Conservation (phyloP, 2,329 filamentous ascomycete species). For the Talaromyces sp. region DNA sequence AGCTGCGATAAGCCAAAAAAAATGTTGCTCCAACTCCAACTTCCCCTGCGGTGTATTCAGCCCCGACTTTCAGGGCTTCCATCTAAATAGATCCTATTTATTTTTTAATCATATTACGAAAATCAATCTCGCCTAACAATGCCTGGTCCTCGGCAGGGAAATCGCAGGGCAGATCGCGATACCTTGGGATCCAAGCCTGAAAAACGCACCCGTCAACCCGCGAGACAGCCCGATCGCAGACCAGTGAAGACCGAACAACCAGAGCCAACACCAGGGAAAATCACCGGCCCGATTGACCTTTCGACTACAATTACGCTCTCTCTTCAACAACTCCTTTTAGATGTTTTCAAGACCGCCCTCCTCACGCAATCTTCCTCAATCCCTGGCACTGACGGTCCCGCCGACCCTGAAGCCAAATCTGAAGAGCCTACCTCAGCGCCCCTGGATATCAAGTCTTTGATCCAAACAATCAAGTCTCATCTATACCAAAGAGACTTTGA, state of each 20-base stretch:
- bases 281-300: slow-evolving; percentile 23
- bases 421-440: neutral
- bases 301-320: slow-evolving; percentile 49
- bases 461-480: slow-evolving; percentile 84
- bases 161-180: slow-evolving; percentile 10
- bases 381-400: neutral
- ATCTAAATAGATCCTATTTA: neutral
- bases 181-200: slow-evolving; percentile 8
- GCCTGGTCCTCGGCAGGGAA: slow-evolving; percentile 11
- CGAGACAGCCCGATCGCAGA: slow-evolving; percentile 11
- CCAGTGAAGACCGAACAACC: neutral
- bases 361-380: slow-evolving; percentile 27
- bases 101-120: neutral
- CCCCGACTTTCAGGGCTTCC: neutral
- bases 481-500: slow-evolving; percentile 85
- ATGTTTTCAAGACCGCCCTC: slow-evolving; percentile 72
- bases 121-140: slow-evolving; percentile 12
- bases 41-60: neutral
- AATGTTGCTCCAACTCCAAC: slow-evolving; percentile 3
- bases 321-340: slow-evolving; percentile 70
- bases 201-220: slow-evolving; percentile 10
- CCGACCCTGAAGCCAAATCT: neutral
- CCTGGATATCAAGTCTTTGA: slow-evolving; percentile 51
- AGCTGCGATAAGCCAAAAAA: slow-evolving; percentile 22
- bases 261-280: slow-evolving; percentile 6